A percentile compares a stretch with the other conserved stretches of the same genome.
phyloP scores from a whole-genome alignment of 805 yeast genomes.

The Grigorovia jiainica region DNA sequence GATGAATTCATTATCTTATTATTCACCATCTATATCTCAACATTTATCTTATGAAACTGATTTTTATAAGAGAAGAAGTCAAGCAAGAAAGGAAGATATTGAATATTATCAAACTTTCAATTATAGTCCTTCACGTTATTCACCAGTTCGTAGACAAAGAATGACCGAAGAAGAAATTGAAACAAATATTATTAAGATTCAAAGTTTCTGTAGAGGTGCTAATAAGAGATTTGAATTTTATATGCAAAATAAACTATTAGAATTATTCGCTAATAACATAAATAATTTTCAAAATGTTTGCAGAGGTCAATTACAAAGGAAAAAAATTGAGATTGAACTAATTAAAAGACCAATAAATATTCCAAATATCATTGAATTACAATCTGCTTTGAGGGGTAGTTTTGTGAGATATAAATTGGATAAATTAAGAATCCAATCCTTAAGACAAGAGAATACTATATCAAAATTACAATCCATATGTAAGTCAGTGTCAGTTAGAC shows the following conservation, averaged over 20 bases:
- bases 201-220: conserved; percentile 64
- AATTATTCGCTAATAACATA: conserved; percentile 44
- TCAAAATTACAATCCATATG: conserved; percentile 31
- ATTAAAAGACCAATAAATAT: conserved; percentile 6
- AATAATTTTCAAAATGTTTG: conserved; percentile 39
- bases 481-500: conserved; percentile 32
- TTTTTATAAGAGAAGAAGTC: conserved; percentile 23
- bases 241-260: conserved; percentile 52
- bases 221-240: conserved; percentile 53
- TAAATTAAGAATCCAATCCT: conserved; percentile 13
- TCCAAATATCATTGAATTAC: conserved; percentile 30
- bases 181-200: conserved; percentile 40
- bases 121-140: conserved; percentile 20
- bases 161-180: conserved; percentile 26
- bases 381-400: conserved; percentile 46
- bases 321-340: background rate
- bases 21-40: conserved; percentile 26
- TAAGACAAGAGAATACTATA: conserved; percentile 22
- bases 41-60: conserved; percentile 22
- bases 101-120: conserved; percentile 16
- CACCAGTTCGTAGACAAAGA: conserved; percentile 22
- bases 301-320: conserved; percentile 36
- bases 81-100: conserved; percentile 17
- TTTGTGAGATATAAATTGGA: conserved; percentile 21
- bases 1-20: conserved; percentile 21